Evolutionary conservation across 2,329 filamentous ascomycete genomes (phyloP), one percentile per base, ranked within the genome.

Genomic region (Neophaeococcomyces aloes): DNA sequence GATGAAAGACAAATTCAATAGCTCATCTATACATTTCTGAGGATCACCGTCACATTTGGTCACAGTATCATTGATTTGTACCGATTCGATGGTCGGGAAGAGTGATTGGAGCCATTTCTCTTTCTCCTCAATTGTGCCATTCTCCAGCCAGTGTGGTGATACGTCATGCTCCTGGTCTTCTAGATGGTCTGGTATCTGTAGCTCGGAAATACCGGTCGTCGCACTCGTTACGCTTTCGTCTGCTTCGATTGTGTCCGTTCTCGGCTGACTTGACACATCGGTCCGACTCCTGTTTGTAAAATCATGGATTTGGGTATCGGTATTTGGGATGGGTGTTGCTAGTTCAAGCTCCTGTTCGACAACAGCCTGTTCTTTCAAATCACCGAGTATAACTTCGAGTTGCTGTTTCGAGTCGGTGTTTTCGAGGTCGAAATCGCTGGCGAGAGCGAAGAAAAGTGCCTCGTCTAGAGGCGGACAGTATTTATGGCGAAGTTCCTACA

Each of bases 1-100:
- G 3, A 95, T 78, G 56, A 81, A 86, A 15, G 83, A 78, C 11
- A 86, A 71, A 52, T 83, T 93, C 25, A 95, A 72, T 10, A 96
- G 67, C 46, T 86, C 79, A 54, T 94, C 86, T 49, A 93, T 79
- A 1, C 86, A 78, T 11, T 71, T 69, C 46, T 79, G 75, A 30
- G 84, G 75, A 51, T 86, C 76, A 0, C 80, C 76, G 8, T 75
- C 70, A 23, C 71, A 76, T 56, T 85, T 84, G 51, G 75, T 76
- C 39, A 94, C 63, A 0, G 79, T 76, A 49, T 79, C 74, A 32
- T 68, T 66, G 21, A 94, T 71, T 32, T 84, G 80, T 37, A 79
- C 76, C 0, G 66, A 66, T 36, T 79, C 80, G 32, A 88, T 68
- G 1, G 71, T 74, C 0, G 80, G 76, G 54, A 95, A 94, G 60